Conservation (phyloP, 306 rosid species). For the Gastrolobium villosum region DNA sequence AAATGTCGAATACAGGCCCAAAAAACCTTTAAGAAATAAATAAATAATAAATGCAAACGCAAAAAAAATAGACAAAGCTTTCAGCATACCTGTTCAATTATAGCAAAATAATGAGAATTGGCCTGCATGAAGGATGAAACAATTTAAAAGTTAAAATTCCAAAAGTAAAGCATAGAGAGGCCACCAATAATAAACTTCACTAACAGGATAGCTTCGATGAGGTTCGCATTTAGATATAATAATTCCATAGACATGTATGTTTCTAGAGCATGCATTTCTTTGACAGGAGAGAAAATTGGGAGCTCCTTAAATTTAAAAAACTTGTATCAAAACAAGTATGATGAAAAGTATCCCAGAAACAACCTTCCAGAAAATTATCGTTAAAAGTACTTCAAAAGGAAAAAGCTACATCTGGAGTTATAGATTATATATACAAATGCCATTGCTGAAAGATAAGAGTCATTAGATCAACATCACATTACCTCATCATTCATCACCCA, state of each 20-base stretch:
- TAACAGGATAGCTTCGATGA: conserved; percentile 20
- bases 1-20: not conserved
- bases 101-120: conserved; percentile 90
- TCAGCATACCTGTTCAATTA: conserved; percentile 91
- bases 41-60: conserved; percentile 11
- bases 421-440: not conserved
- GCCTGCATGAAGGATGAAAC: conserved; percentile 78
- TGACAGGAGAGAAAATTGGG: conserved; percentile 13
- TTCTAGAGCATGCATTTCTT: conserved; percentile 26
- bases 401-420: conserved; percentile 16
- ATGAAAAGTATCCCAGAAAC: not conserved
- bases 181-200: conserved; percentile 7
- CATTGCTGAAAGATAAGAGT: conserved; percentile 20
- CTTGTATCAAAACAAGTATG: conserved; percentile 19
- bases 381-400: conserved; percentile 33
- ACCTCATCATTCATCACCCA: conserved; percentile 99
- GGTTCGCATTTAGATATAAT: conserved; percentile 4
- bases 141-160: conserved; percentile 46
- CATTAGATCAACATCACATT: conserved; percentile 40
- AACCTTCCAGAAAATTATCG: not conserved
- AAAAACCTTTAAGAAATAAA: conserved; percentile 10
- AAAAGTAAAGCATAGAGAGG: conserved; percentile 2
- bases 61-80: conserved; percentile 46
- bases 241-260: conserved; percentile 16
- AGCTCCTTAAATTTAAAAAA: conserved; percentile 22